A percentile compares a stretch with the other conserved stretches of the same genome.
Evolutionary conservation across 2,329 filamentous ascomycete genomes (phyloP).

Genomic region (Pseudodiploospora longispora): DNA sequence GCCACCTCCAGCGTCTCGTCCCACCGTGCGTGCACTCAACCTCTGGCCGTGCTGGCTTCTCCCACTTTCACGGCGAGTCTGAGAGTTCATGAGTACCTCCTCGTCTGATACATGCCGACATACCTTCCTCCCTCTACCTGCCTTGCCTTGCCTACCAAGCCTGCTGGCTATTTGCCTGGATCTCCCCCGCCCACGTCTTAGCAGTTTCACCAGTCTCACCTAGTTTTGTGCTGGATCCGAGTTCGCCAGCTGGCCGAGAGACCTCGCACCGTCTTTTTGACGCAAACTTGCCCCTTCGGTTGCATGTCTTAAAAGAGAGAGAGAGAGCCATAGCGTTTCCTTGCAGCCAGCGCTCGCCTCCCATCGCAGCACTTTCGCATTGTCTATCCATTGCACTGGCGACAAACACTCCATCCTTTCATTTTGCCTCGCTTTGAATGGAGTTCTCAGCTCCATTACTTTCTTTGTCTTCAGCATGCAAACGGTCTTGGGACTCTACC

Average conservation of each 20-base stretch:
- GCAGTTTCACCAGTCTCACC: slow-evolving; percentile 6
- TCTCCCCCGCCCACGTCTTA: slow-evolving; percentile 2
- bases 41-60: not conserved
- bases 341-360: slow-evolving; percentile 16
- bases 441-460: slow-evolving; percentile 7
- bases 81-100: no score
- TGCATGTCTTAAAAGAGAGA: slow-evolving; percentile 1
- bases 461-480: slow-evolving; percentile 13
- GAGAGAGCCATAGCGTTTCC: no score
- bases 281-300: slow-evolving; percentile 1
- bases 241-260: slow-evolving; percentile 2
- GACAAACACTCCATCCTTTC: slow-evolving; percentile 2
- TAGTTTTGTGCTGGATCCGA: not conserved
- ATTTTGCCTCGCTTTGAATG: slow-evolving; percentile 10
- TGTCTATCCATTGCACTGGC: slow-evolving; percentile 1
- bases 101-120: no score
- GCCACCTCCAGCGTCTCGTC: no score
- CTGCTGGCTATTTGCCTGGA: not conserved
- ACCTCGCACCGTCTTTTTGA: slow-evolving; percentile 1
- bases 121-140: slow-evolving; percentile 1
- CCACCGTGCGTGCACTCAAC: slow-evolving; percentile 2
- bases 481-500: slow-evolving; percentile 12
- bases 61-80: not conserved
- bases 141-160: not conserved
- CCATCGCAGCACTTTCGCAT: slow-evolving; percentile 6